Base-by-base conservation (phyloP, 495 filamentous ascomycete genomes). In the Hyphodiscus hymeniophilus region DNA sequence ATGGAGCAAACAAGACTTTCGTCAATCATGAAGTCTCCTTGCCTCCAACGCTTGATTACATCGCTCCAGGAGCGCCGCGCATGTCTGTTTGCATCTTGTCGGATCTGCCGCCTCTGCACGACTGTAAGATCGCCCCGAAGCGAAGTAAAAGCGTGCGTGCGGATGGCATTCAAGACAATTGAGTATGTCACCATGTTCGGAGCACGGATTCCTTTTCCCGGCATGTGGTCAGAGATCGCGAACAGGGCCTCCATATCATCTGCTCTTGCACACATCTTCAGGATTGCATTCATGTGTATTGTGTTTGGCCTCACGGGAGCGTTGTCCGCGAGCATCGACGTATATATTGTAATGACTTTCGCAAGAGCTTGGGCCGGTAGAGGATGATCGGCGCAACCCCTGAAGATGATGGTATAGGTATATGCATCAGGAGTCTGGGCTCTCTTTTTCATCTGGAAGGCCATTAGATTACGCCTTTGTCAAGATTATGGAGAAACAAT, bases 401-500 rank as follows among this genome's bases (percentile, higher is more conserved):
- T 72, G 56, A 98, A 75, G 47, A 97, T 81, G 41, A 86, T 81
- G 2, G 85, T 90, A 61, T 84, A 95, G 0, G 91, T 94, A 45
- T 75, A 70, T 2, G 76, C 66, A 60, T 87, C 87, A 0, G 92
- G 92, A 21, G 65, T 66, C 47, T 85, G 79, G 26, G 70, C 80
- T 15, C 87, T 74, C 66, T 96, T 97, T 66, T 97, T 98, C 92
- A 98, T 98, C 84, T 94, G 47, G 20, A 54, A 26, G 26, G 4
- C 1, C 10, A 31, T 43, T 43, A 43, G 41, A 20, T 20, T 15
- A 12, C 36, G 7, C 10, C 16, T 44, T 15, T 46, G 45, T n/a
- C 42, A 38, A 18, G 16, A 16, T 23, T 26, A n/a, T 26, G 17
- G 23, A 15, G 17, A 3, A 39, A 4, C 3, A 28, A 16, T 31